phyloP scores from a whole-genome alignment of 352 stramenopile species.

The Phytophthora vignae region DNA sequence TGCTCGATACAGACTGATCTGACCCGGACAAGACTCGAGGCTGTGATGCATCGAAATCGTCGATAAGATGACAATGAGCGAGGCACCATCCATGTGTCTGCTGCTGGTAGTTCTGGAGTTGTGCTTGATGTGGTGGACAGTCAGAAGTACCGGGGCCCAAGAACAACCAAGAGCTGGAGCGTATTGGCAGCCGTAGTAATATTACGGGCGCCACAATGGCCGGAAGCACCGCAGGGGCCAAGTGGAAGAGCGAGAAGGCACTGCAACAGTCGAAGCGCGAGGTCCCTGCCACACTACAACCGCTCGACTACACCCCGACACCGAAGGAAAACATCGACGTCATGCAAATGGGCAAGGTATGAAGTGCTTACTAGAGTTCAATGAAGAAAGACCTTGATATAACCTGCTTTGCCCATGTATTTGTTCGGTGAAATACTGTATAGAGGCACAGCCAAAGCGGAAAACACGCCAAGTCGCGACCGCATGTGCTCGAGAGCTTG shows the following conservation, averaged over 20 bases:
- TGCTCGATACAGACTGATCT: background rate
- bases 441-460: slow-evolving; percentile 48
- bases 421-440: slow-evolving; percentile 4
- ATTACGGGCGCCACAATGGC: slow-evolving; percentile 33
- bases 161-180: slow-evolving; percentile 13
- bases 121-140: background rate
- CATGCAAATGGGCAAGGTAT: slow-evolving; percentile 67
- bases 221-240: slow-evolving; percentile 27
- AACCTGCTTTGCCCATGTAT: background rate
- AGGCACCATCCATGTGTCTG: slow-evolving; percentile 3
- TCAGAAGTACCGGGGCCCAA: slow-evolving; percentile 6
- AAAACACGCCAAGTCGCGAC: slow-evolving; percentile 63
- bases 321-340: slow-evolving; percentile 63
- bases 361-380: background rate
- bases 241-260: slow-evolving; percentile 56
- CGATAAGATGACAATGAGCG: slow-evolving; percentile 20
- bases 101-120: background rate
- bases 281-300: slow-evolving; percentile 57
- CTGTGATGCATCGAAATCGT: background rate
- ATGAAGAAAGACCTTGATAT: background rate
- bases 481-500: slow-evolving; percentile 70
- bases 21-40: slow-evolving; percentile 23
- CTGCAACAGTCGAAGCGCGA: slow-evolving; percentile 45
- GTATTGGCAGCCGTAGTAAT: slow-evolving; percentile 3
- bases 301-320: slow-evolving; percentile 72